These are phyloP conservation scores for Murraya koenigii DNA, from an alignment of 345 rosid genomes.

Conservation along the genomic window DNA sequence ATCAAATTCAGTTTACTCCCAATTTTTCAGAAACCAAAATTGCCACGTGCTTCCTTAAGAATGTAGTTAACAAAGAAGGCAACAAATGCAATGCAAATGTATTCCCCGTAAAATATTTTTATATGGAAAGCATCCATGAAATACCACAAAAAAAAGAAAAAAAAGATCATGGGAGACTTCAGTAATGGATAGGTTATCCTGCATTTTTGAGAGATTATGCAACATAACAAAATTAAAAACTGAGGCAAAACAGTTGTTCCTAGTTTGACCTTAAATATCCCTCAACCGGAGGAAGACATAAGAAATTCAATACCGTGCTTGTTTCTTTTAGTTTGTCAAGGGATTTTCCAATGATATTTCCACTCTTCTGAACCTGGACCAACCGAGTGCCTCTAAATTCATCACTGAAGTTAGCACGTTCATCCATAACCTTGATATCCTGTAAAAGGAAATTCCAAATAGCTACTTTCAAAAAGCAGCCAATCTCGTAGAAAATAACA, in stretches of 20 bases:
- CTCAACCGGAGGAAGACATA: neutral
- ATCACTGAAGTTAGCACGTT: constrained; percentile 25
- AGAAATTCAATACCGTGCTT: constrained; percentile 59
- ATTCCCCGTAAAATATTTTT: neutral
- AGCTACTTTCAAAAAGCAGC: constrained; percentile 18
- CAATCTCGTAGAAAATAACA: neutral
- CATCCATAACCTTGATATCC: constrained; percentile 45
- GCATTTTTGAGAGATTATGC: neutral
- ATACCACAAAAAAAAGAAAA: neutral
- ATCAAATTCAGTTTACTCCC: constrained; percentile 2
- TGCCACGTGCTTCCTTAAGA: neutral
- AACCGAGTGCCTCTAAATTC: constrained; percentile 40
- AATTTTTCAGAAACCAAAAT: neutral
- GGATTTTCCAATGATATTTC: constrained; percentile 66
- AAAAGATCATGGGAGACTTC: neutral
- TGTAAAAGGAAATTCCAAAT: constrained; percentile 30
- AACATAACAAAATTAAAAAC: neutral
- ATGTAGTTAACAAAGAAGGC: neutral
- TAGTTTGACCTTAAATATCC: neutral
- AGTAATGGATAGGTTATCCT: neutral
- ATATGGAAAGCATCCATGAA: neutral
- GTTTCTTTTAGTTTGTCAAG: constrained; percentile 78
- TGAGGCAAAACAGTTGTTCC: neutral
- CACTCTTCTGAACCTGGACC: constrained; percentile 57
- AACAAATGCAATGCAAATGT: neutral